Evolutionary conservation across 2,329 filamentous ascomycete species (phyloP), one percentile per base, ranked within the genome.

Genomic region (Zalaria sp.): DNA sequence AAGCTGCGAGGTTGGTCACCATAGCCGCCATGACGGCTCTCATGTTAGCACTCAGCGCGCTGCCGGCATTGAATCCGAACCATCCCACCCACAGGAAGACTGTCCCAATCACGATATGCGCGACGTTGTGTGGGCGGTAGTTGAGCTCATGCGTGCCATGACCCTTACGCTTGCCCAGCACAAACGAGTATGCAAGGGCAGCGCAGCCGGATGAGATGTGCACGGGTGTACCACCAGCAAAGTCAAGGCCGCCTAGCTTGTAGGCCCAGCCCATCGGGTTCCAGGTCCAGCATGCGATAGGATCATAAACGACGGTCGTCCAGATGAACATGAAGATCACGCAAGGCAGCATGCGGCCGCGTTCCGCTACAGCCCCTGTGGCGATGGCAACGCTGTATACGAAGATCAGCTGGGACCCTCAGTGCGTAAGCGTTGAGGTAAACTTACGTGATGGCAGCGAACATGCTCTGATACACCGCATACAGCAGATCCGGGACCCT

Each of bases 221-320:
- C 41, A 94, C 87, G 0, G 87, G 87, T 2, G 86, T 93, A 53
- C 87, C 87, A 48, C 87, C 86, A 25, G 87, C 87, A 55, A 91
- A 93, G 62, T 93, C 87, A 36, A 93, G 72, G 27, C 83, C 84
- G 37, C 86, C 86, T 64, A 93, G 73, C 49, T 75, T 70, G 62
- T 73, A 82, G 8, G 80, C 77, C 87, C 87, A 94, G 25, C 87
- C 87, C 28, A 68, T 67, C 1, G 82, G 62, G 58, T 93, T 93
- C 87, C 87, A 94, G 5, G 84, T 93, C 87, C 87, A 94, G 72
- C 86, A 93, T 37, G 87, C 87, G 57, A 94, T 87, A 2, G 86
- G 83, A 53, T 94, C 86, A 63, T 94, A 94, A 57, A 94, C 82
- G 45, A 93, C 57, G 4, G 87, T 94, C 1, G 81, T 73, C 87